Conservation (phyloP, 306 rosid genomes). For the Begonia masoniana region DNA sequence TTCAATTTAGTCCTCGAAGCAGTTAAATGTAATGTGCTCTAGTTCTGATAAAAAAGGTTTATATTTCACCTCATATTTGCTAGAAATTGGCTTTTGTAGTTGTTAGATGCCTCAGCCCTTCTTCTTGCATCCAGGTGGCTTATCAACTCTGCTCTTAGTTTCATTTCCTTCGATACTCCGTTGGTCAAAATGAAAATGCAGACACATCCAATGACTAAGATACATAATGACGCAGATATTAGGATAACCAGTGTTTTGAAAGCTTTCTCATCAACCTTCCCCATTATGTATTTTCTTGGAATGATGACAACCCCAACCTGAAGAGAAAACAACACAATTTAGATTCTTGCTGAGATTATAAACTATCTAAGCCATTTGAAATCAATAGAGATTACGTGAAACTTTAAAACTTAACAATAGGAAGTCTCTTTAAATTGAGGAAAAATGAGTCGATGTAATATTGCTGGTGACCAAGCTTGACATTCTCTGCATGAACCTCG, state of each 20-base stretch:
- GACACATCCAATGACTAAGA: constrained; percentile 80
- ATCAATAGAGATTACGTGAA: no score
- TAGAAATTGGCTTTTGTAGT: constrained; percentile 93
- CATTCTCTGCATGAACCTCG: constrained; percentile 87
- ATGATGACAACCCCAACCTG: constrained; percentile 96
- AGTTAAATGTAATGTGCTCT: no score
- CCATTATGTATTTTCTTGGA: constrained; percentile 93
- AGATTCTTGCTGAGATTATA: constrained; percentile 3
- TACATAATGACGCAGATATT: constrained; percentile 84
- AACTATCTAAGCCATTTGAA: background rate
- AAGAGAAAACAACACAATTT: constrained; percentile 18
- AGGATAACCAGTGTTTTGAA: constrained; percentile 83
- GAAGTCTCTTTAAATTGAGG: constrained; percentile 84
- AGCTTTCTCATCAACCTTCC: constrained; percentile 93
- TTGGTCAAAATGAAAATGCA: constrained; percentile 89
- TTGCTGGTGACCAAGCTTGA: constrained; percentile 47
- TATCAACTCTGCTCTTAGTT: constrained; percentile 85
- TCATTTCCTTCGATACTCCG: constrained; percentile 99
- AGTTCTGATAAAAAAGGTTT: background rate
- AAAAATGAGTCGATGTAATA: constrained; percentile 92
- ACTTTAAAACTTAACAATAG: constrained; percentile 47
- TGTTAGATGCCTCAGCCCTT: constrained; percentile 95
- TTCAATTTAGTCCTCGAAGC: no score
- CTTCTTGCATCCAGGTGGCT: constrained; percentile 97
- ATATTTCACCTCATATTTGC: constrained; percentile 89